Conservation (phyloP, 768 basidiomycete genomes). For the Lactarius sanguifluus region DNA sequence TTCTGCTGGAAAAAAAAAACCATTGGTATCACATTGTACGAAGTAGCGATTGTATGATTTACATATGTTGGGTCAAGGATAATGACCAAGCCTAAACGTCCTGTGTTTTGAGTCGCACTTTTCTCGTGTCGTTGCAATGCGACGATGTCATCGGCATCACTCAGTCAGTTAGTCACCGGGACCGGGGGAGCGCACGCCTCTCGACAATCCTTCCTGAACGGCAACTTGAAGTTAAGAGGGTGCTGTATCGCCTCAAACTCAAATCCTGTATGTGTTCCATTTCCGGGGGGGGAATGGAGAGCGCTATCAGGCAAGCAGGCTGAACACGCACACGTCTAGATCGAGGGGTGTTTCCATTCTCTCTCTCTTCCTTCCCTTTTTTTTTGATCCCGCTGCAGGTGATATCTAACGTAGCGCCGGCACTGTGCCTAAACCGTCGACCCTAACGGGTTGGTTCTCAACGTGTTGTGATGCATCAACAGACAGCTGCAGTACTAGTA, state of each 20-base stretch:
- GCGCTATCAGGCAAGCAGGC: neutral
- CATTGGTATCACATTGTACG: neutral
- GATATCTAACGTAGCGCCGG: neutral
- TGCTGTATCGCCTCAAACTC: neutral
- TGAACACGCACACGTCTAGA: neutral
- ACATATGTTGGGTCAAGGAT: neutral
- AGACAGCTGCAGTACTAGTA: neutral
- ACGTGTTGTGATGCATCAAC: neutral
- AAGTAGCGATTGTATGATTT: neutral
- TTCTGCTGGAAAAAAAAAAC: neutral
- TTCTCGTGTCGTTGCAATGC: neutral
- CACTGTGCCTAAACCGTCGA: neutral
- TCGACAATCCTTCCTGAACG: neutral
- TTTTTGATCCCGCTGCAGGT: neutral
- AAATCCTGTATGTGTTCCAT: neutral
- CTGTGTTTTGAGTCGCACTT: neutral
- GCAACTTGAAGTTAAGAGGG: neutral
- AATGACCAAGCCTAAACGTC: neutral
- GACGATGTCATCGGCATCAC: neutral
- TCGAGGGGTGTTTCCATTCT: neutral
- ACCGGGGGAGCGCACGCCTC: neutral
- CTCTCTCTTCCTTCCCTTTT: neutral
- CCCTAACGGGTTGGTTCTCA: neutral
- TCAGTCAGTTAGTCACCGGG: conserved; percentile 1
- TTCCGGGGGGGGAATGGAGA: neutral